phyloP scores from a whole-genome alignment of 2,329 filamentous ascomycete species.

The Emmonsia crescens region DNA sequence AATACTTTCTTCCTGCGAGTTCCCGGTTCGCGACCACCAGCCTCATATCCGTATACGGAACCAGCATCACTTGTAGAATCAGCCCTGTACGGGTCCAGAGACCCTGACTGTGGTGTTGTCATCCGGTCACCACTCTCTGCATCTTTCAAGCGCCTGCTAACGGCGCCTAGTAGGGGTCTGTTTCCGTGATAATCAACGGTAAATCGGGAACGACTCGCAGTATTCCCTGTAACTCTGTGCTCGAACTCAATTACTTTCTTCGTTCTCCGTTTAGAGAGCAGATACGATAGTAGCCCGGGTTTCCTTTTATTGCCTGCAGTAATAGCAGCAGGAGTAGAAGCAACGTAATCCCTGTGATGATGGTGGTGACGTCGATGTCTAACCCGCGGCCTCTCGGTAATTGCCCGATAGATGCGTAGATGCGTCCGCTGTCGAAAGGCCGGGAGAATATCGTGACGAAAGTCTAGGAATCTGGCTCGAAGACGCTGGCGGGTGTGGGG shows the following conservation, averaged over 20 bases:
- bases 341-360: constrained; percentile 14
- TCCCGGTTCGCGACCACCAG: constrained; percentile 46
- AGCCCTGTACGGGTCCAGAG: not conserved
- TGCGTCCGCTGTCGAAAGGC: constrained; percentile 60
- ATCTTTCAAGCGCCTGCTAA: not conserved
- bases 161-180: not conserved
- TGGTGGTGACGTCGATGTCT: constrained; percentile 38
- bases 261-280: not conserved
- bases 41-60: constrained; percentile 16
- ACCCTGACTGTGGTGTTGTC: not conserved
- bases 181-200: not conserved
- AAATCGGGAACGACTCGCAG: not conserved
- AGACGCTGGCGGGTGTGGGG: constrained; percentile 54
- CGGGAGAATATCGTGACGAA: constrained; percentile 67
- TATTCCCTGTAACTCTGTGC: not conserved
- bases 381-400: constrained; percentile 54
- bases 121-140: not conserved
- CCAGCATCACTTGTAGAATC: not conserved
- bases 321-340: not conserved
- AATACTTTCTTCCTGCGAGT: constrained; percentile 69
- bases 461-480: constrained; percentile 54
- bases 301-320: not conserved
- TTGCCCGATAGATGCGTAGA: constrained; percentile 63
- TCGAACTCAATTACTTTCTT: not conserved
- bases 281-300: not conserved